Evolutionary conservation across 352 stramenopile genomes (phyloP).

Genomic region (Pythium myriotylum): DNA sequence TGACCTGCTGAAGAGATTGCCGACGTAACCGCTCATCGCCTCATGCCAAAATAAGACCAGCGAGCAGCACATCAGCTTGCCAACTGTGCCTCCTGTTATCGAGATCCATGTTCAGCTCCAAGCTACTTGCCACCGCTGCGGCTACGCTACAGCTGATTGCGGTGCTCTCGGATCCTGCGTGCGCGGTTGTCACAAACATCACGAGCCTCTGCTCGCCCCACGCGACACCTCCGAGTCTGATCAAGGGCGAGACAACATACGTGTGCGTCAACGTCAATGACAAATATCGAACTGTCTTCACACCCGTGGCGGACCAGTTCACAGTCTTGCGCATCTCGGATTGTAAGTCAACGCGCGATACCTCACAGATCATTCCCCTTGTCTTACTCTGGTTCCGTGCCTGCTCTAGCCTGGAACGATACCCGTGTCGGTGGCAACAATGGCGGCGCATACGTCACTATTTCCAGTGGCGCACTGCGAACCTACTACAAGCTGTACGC

Average conservation of each 20-base stretch:
- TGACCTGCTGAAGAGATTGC: too few relatives aligned
- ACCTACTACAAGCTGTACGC: conserved; percentile 80
- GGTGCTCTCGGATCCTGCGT: background rate
- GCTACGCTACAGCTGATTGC: conserved; percentile 5
- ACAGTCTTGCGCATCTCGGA: conserved; percentile 73
- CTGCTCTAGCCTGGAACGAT: conserved; percentile 65
- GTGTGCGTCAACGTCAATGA: conserved; percentile 84
- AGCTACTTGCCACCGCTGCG: background rate
- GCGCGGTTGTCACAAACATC: conserved; percentile 45
- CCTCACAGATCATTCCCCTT: too few relatives aligned
- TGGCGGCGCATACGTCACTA: conserved; percentile 54
- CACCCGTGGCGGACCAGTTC: conserved; percentile 73
- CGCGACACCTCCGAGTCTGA: conserved; percentile 44
- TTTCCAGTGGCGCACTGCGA: conserved; percentile 69
- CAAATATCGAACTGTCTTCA: conserved; percentile 75
- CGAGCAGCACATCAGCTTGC: too few relatives aligned
- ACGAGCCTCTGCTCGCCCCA: conserved; percentile 67
- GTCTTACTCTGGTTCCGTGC: background rate
- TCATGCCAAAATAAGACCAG: too few relatives aligned
- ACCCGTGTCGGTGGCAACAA: conserved; percentile 52
- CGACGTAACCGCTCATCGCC: too few relatives aligned
- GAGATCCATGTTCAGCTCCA: conserved; percentile 4
- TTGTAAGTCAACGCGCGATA: conserved; percentile 57
- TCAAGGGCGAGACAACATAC: conserved; percentile 65
- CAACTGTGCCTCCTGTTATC: too few relatives aligned